phyloP scores from a whole-genome alignment of 805 yeast genomes.

The Metschnikowia arizonensis region DNA sequence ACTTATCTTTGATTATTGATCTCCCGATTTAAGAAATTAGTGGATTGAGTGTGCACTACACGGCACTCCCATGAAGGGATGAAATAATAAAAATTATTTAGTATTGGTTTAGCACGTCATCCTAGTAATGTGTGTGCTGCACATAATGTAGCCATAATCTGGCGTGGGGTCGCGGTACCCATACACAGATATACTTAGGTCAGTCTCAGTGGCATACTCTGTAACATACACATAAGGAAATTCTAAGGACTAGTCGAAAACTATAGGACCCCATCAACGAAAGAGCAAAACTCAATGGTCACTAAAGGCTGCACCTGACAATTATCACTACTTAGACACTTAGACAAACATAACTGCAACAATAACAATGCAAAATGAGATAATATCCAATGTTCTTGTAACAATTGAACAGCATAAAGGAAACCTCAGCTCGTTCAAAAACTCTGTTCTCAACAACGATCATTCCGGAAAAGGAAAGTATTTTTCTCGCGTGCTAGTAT shows the following conservation, averaged over 20 bases:
- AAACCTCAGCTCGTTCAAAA: conserved; percentile 22
- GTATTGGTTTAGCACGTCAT: neutral
- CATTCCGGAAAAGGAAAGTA: conserved; percentile 20
- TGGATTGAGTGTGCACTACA: too few species aligned
- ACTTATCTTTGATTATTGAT: too few species aligned
- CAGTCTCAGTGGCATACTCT: neutral
- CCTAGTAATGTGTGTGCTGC: too few species aligned
- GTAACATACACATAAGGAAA: too few species aligned
- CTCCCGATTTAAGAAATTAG: too few species aligned
- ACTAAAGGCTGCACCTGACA: neutral
- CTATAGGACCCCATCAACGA: too few species aligned
- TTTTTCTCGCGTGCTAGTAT: conserved; percentile 32
- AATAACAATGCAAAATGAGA: conserved; percentile 31
- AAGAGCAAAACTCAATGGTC: neutral
- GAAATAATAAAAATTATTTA: too few species aligned
- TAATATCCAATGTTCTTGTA: conserved; percentile 34
- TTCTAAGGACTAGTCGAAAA: too few species aligned
- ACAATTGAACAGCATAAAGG: conserved; percentile 37
- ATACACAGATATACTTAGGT: too few species aligned
- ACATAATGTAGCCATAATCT: neutral
- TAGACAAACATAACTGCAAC: neutral
- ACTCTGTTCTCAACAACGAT: conserved; percentile 27
- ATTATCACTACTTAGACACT: neutral
- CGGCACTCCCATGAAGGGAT: too few species aligned
- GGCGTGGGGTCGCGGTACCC: conserved; percentile 1